Evolutionary conservation across 1,284 basidiomycete genomes (phyloP).

Genomic region (Moesziomyces parantarcticus): DNA sequence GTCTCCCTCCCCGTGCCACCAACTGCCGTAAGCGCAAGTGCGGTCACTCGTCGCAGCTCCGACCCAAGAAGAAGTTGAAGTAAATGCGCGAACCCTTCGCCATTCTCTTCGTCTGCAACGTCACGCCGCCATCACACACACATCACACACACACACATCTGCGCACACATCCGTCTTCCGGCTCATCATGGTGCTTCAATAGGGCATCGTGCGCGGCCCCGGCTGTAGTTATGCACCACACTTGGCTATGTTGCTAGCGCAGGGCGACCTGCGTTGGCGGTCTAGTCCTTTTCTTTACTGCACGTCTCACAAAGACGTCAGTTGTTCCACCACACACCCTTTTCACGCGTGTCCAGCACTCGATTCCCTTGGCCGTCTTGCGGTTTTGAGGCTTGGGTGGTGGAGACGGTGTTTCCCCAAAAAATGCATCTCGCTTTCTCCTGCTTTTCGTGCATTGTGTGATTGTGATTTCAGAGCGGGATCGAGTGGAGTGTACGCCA

Average conservation of each 20-base stretch:
- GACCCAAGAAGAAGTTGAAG: conserved; percentile 95
- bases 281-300: neutral
- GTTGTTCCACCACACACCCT: conserved; percentile 17
- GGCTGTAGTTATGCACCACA: neutral
- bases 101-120: conserved; percentile 7
- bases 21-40: conserved; percentile 86
- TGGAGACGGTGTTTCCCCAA: neutral
- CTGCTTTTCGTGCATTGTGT: conserved; percentile 8
- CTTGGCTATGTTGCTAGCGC: too few species aligned
- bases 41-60: conserved; percentile 68
- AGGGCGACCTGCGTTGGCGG: too few species aligned
- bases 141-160: neutral
- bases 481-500: conserved; percentile 21
- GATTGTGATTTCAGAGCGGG: conserved; percentile 11
- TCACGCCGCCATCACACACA: conserved; percentile 1
- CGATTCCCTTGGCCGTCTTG: neutral
- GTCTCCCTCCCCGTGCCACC: conserved; percentile 97
- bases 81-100: conserved; percentile 71
- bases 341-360: too few species aligned
- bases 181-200: neutral
- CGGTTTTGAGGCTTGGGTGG: conserved; percentile 1
- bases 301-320: conserved; percentile 2
- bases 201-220: neutral
- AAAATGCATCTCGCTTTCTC: conserved; percentile 13
- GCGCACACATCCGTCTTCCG: neutral